Conservation (phyloP, 345 rosid genomes). For the Iberis pinnata region DNA sequence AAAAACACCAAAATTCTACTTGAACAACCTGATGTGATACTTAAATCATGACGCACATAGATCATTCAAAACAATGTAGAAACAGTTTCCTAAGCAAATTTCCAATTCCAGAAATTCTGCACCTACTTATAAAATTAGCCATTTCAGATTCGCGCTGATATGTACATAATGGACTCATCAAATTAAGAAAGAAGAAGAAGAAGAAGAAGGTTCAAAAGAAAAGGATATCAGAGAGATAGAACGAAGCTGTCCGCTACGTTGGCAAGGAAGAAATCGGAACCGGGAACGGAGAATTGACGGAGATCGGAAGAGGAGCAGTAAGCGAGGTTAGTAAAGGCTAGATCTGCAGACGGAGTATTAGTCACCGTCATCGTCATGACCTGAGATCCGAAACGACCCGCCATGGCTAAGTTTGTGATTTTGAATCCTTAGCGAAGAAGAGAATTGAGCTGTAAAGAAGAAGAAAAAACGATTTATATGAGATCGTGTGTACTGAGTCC, state of each 20-base stretch:
- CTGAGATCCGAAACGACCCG: constrained; percentile 47
- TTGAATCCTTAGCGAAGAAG: constrained; percentile 22
- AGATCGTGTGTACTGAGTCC: too few relatives aligned
- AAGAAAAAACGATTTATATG: background rate
- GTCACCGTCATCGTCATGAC: constrained; percentile 56
- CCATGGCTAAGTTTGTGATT: constrained; percentile 38
- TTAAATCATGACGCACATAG: too few relatives aligned
- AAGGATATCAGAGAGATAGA: constrained; percentile 86
- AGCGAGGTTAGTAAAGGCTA: constrained; percentile 77
- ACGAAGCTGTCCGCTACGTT: constrained; percentile 49
- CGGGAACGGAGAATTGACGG: constrained; percentile 71
- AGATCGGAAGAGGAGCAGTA: constrained; percentile 89
- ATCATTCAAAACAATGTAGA: constrained; percentile 10
- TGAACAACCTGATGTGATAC: too few relatives aligned
- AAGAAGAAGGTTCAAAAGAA: background rate
- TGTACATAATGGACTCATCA: background rate
- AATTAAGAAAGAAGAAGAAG: background rate
- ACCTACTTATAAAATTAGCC: background rate
- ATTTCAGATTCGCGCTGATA: background rate
- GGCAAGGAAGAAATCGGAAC: constrained; percentile 61
- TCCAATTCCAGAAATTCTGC: too few relatives aligned
- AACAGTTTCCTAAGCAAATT: too few relatives aligned
- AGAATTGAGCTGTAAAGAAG: background rate
- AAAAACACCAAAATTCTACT: background rate
- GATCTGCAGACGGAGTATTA: constrained; percentile 70